phyloP scores from a whole-genome alignment of 176 grass and related monocot genomes.

The Eragrostis curvula region DNA sequence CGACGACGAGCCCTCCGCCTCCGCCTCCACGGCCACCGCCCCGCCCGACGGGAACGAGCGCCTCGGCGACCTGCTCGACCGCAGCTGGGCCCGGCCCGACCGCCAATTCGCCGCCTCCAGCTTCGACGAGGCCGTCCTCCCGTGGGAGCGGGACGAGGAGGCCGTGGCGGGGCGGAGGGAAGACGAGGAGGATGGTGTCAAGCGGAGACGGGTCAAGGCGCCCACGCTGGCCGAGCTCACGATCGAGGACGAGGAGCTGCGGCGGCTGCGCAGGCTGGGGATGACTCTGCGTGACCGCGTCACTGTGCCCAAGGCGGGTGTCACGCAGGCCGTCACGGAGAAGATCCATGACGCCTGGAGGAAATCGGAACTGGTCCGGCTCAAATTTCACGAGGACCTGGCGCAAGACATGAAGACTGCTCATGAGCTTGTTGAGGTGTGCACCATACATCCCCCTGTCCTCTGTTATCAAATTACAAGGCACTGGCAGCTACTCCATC shows the following conservation, averaged over 20 bases:
- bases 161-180: not conserved
- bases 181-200: conserved; percentile 44
- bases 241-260: conserved; percentile 83
- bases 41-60: conserved; percentile 66
- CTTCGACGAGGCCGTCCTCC: conserved; percentile 59
- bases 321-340: conserved; percentile 72
- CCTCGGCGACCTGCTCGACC: conserved; percentile 77
- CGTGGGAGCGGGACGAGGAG: conserved; percentile 74
- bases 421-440: conserved; percentile 92
- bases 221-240: conserved; percentile 89
- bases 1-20: conserved; percentile 59
- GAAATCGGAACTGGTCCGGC: conserved; percentile 84
- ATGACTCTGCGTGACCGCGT: conserved; percentile 84
- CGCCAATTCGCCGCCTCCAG: conserved; percentile 26
- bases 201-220: conserved; percentile 65
- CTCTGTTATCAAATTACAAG: conserved; percentile 1
- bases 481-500: not conserved
- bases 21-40: not conserved
- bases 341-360: conserved; percentile 98
- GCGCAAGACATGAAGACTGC: conserved; percentile 90
- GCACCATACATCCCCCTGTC: not conserved
- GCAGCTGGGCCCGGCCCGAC: conserved; percentile 86
- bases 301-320: conserved; percentile 89
- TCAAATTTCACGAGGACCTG: conserved; percentile 95
- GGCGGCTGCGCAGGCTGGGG: conserved; percentile 65